Evolutionary conservation across 176 grass and related monocot genomes (phyloP).

Genomic region (Phoenix roebelenii): DNA sequence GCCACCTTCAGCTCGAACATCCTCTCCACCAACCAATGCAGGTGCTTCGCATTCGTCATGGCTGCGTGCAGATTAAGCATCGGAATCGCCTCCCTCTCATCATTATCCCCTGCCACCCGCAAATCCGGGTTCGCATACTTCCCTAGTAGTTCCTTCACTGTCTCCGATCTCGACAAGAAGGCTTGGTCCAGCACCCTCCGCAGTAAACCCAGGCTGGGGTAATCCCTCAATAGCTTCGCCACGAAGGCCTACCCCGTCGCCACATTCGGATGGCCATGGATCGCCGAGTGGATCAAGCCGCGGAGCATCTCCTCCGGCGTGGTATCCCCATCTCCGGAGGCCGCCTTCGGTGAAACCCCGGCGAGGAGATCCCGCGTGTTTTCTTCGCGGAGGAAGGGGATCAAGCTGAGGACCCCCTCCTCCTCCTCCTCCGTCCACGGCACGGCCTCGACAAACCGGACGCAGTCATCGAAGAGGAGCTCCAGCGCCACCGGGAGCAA

Average conservation of each 20-base stretch:
- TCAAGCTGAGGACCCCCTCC: conserved; percentile 26
- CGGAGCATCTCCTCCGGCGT: conserved; percentile 56
- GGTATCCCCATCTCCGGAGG: not conserved
- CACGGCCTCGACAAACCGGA: conserved; percentile 56
- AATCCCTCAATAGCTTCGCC: conserved; percentile 50
- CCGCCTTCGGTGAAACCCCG: conserved; percentile 20
- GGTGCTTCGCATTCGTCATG: conserved; percentile 49
- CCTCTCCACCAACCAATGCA: conserved; percentile 85
- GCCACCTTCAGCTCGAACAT: conserved; percentile 78
- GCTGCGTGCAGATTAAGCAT: conserved; percentile 70
- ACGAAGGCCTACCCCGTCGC: conserved; percentile 75
- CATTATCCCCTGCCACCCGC: conserved; percentile 20
- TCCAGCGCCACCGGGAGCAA: conserved; percentile 46
- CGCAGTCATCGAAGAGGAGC: conserved; percentile 60
- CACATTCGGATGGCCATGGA: conserved; percentile 43
- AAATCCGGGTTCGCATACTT: too few relatives aligned
- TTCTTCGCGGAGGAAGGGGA: conserved; percentile 42
- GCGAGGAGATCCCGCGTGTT: conserved; percentile 39
- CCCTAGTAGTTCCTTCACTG: too few relatives aligned
- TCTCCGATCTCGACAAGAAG: too few relatives aligned
- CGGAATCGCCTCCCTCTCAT: conserved; percentile 80
- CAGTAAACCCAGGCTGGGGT: too few relatives aligned
- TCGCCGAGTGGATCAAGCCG: conserved; percentile 56
- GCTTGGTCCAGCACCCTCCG: too few relatives aligned
- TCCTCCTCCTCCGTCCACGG: conserved; percentile 60